Evolutionary conservation across 768 basidiomycete species (phyloP), one percentile per base, ranked within the genome.

Genomic region (Tricholoma hemisulphureum): DNA sequence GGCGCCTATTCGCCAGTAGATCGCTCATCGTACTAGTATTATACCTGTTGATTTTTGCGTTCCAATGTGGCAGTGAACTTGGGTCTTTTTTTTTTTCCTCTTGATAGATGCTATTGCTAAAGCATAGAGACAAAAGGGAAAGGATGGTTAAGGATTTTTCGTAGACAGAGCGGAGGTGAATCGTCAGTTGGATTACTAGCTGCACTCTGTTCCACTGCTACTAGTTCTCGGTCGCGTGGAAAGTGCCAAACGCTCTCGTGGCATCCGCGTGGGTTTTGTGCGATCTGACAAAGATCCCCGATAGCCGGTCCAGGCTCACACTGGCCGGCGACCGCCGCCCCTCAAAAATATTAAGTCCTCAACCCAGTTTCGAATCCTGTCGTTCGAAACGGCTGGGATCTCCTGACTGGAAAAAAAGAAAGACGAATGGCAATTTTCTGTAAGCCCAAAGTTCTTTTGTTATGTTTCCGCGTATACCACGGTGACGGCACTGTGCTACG

Each of bases 211-310:
- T n/a, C n/a, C n/a, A n/a, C n/a, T n/a, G n/a, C n/a, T n/a, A n/a
- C n/a, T n/a, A 24, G 69, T 68, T 69, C 67, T 71, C 73, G 73
- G 68, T 74, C 75, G 73, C 72, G 72, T 72, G 75, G 71, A 63
- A 63, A 58, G 56, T 72, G 71, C 63, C 69, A 70, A 69, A 68
- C 67, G 69, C 73, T 75, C 75, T 76, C 75, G 77, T 78, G 77
- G 75, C 69, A 64, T 63, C 69, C 75, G 74, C 77, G 75, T 78
- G 77, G 73, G 67, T 72, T 68, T 69, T 67, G 62, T 63, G 61
- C 61, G 56, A 65, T 65, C 65, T 51, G 46, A 55, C 35, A 32
- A 56, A 58, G 62, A 61, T 64, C 64, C 66, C 68, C 66, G 58
- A 61, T 57, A 53, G 48, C 46, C 46, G 46, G 24, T 16, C 16